A percentile compares a stretch with the other conserved stretches of the same genome.
Conservation (phyloP, 1,284 basidiomycete species). For the Coniophora puteana region DNA sequence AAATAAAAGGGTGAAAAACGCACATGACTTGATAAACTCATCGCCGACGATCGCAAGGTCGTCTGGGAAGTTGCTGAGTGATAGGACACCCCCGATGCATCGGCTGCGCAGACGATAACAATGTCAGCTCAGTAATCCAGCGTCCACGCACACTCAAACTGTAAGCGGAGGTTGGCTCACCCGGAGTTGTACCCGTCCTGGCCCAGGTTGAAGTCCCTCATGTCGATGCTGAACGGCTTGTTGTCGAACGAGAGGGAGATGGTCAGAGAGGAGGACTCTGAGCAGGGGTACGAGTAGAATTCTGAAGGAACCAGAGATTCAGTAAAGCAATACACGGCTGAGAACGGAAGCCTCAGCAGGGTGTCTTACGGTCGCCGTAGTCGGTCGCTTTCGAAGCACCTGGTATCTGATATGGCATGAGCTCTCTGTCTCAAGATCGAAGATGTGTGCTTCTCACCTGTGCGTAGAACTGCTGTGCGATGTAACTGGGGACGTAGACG, state of each 20-base stretch:
- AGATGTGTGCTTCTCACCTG: constrained; percentile 24
- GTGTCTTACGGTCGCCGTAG: constrained; percentile 37
- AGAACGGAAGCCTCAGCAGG: neutral
- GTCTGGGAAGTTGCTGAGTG: constrained; percentile 41
- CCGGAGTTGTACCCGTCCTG: constrained; percentile 22
- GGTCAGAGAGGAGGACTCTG: constrained; percentile 21
- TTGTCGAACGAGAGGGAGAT: constrained; percentile 54
- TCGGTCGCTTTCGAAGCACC: constrained; percentile 36
- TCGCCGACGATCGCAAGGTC: constrained; percentile 66
- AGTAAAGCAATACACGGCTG: too few species aligned
- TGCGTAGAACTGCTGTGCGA: constrained; percentile 39
- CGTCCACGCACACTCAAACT: neutral
- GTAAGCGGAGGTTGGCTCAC: constrained; percentile 17
- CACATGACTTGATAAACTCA: constrained; percentile 70
- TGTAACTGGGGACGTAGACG: constrained; percentile 44
- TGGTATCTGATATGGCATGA: constrained; percentile 41
- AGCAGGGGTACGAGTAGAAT: constrained; percentile 52
- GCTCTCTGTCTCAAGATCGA: too few species aligned
- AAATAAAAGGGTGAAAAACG: constrained; percentile 18
- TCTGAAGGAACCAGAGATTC: constrained; percentile 23
- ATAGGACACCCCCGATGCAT: constrained; percentile 70
- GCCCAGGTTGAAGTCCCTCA: constrained; percentile 69
- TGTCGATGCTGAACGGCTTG: constrained; percentile 45
- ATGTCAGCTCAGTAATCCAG: neutral
- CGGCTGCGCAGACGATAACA: too few species aligned